Base-by-base conservation (phyloP, 257 asterid genomes). In the Coffea canephora region DNA sequence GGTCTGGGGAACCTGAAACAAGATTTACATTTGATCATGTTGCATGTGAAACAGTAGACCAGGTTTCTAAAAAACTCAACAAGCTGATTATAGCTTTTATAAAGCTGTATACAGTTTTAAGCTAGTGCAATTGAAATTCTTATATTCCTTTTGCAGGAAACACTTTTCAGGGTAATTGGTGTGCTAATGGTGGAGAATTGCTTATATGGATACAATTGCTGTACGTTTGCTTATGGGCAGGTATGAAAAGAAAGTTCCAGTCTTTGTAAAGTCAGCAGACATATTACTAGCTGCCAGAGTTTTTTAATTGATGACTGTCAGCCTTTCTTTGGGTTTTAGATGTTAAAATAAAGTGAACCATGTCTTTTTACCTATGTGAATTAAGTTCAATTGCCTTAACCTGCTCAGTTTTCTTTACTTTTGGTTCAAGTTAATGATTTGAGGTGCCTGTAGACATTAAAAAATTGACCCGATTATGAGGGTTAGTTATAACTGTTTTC, bases 191-290 rank as follows among this genome's bases (percentile, higher is more conserved):
- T 96, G 57, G 99, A 96, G 88, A 96, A 96, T 80, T 96, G 97
- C 86, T 85, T 96, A 87, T 92, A 97, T 39, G 99, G 98, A 75
- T 96, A 96, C 83, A 94, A 96, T 76, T 94, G 99, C 85, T 96
- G 97, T 84, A 91, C 94, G 96, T 94, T 94, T 89, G 99, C 99
- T 61, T 96, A 96, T 69, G 99, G 99, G 64, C 99, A 96, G 97
- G 99, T 95, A 88, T 78, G 59, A 52, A 54, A 43, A 11, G 57
- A 11, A 71, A 49, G 15, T 49, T 18, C n/a, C 21, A 49, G 15
- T n/a, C 31, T 57, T 55, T 16, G 25, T 7, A 7, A 59, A 4
- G 10, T 72, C 41, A 69, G 43, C 48, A 23, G 39, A 48, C 43
- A 39, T 39, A 3, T 39, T 39, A 72, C 1, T 48, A 48, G 64